phyloP scores from a whole-genome alignment of 2,329 filamentous ascomycete species.

The Botrytis squamosa region DNA sequence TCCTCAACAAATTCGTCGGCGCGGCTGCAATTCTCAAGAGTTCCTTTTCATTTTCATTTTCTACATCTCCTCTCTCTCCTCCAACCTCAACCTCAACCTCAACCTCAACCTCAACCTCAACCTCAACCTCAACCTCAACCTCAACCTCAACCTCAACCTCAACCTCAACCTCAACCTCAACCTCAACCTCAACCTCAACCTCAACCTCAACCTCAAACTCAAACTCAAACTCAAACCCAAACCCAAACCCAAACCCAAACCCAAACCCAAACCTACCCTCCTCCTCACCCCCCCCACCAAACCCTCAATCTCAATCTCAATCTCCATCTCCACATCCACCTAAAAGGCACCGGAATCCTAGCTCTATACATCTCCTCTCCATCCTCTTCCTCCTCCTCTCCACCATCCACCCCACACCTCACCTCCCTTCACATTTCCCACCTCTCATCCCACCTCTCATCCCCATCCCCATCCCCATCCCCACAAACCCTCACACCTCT shows the following conservation, averaged over 20 bases:
- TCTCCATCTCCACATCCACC: neutral
- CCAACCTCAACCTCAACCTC: neutral
- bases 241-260: too few relatives aligned
- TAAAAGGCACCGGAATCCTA: neutral
- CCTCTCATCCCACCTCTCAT: too few relatives aligned
- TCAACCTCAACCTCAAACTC: neutral
- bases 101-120: neutral
- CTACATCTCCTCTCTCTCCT: neutral
- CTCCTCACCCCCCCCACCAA: too few relatives aligned
- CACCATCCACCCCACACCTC: too few relatives aligned
- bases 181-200: neutral
- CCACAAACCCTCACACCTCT: too few relatives aligned
- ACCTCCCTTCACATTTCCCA: neutral
- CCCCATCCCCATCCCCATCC: too few relatives aligned
- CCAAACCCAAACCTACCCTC: fast-evolving
- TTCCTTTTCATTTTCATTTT: neutral
- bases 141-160: neutral
- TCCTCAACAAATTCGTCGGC: neutral
- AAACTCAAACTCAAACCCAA: too few relatives aligned
- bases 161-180: neutral
- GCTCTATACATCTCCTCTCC: neutral
- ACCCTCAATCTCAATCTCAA: neutral
- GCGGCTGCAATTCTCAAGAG: neutral
- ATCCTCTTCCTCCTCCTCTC: fast-evolving
- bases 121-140: neutral